Conservation (phyloP, 306 rosid genomes). For the Cicer pinnatifidum region DNA sequence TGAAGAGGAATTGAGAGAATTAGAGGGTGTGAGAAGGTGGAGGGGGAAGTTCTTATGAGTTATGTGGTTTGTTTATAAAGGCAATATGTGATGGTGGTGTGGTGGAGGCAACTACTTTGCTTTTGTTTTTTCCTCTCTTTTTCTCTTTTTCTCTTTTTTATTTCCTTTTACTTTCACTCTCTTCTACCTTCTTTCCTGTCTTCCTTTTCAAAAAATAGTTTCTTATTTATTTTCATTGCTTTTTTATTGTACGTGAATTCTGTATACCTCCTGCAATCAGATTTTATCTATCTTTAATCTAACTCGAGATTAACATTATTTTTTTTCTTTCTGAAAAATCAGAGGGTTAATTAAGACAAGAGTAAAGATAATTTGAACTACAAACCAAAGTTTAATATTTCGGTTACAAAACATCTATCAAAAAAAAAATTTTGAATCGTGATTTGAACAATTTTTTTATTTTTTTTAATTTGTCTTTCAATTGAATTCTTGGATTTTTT, state of each 20-base stretch:
- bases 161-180: slow-evolving; percentile 23
- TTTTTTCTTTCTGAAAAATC: too few relatives aligned
- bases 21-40: slow-evolving; percentile 38
- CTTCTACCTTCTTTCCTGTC: slow-evolving; percentile 25
- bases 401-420: too few relatives aligned
- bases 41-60: slow-evolving; percentile 58
- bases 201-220: background rate
- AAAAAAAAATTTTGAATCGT: too few relatives aligned
- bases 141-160: background rate
- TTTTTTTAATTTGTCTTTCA: too few relatives aligned
- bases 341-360: too few relatives aligned
- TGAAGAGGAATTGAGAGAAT: slow-evolving; percentile 8
- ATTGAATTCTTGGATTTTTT: too few relatives aligned
- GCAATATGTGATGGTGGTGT: slow-evolving; percentile 15
- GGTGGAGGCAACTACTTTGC: slow-evolving; percentile 34
- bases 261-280: too few relatives aligned
- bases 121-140: slow-evolving; percentile 11
- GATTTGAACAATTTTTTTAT: too few relatives aligned
- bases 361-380: too few relatives aligned
- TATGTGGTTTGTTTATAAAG: slow-evolving; percentile 59
- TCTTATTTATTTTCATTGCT: background rate
- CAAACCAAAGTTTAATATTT: too few relatives aligned
- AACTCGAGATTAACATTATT: too few relatives aligned
- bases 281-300: too few relatives aligned
- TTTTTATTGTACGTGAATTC: background rate